A percentile compares a stretch with the other conserved stretches of the same genome.
Conservation (phyloP, 257 asterid genomes). For the Solanum gandarillasii region DNA sequence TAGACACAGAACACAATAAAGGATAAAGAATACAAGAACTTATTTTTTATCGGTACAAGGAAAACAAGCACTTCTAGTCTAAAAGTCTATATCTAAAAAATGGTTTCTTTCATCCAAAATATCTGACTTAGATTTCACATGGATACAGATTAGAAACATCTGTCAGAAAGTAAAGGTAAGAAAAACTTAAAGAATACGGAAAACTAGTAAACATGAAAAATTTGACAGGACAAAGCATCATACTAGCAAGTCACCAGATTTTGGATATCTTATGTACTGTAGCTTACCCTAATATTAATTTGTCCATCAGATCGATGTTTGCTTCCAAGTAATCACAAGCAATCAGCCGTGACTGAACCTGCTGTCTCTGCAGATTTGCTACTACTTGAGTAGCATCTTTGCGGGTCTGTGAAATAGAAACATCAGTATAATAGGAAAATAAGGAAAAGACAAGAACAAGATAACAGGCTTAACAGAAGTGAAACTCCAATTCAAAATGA, state of each 20-base stretch:
- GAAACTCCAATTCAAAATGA: not conserved
- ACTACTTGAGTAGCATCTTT: constrained; percentile 80
- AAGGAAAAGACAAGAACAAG: not conserved
- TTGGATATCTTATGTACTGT: not conserved
- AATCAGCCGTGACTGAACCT: constrained; percentile 64
- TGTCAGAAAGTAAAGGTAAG: not conserved
- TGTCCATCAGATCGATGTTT: constrained; percentile 71
- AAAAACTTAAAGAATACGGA: not conserved
- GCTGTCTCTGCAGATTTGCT: constrained; percentile 74
- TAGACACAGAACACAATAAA: not conserved
- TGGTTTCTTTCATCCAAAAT: not conserved
- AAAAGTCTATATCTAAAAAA: not conserved
- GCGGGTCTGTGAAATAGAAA: constrained; percentile 46
- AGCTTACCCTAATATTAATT: constrained; percentile 48
- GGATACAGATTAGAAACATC: not conserved
- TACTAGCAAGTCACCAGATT: not conserved
- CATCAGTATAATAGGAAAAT: not conserved
- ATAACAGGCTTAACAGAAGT: not conserved
- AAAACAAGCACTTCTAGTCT: not conserved
- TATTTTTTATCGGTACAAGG: not conserved
- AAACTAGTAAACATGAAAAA: not conserved
- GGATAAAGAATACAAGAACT: not conserved
- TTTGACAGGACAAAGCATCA: not conserved
- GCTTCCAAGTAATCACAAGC: constrained; percentile 74
- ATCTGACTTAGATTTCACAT: not conserved